These are phyloP conservation scores for Berberis vulgaris DNA, from an alignment of 164 flowering plant genomes.

Conservation along the genomic window DNA sequence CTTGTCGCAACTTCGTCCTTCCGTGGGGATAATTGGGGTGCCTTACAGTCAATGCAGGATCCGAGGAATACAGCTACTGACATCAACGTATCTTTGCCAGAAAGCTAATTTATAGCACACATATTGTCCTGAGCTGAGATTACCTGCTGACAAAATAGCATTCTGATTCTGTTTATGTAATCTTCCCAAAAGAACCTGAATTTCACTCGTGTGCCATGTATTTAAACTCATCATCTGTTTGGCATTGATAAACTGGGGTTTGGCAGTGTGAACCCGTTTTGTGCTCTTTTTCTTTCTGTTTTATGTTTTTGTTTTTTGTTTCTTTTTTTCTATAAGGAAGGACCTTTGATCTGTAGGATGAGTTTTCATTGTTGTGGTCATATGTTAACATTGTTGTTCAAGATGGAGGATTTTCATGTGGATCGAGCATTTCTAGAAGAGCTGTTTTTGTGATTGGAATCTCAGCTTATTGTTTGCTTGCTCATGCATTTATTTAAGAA, in stretches of 20 bases:
- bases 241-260: constrained; percentile 6
- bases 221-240: constrained; percentile 11
- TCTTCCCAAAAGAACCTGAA: no score
- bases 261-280: constrained; percentile 3
- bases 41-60: constrained; percentile 45
- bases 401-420: constrained; percentile 5
- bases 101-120: constrained; percentile 18
- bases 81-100: constrained; percentile 58
- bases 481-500: no score
- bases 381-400: constrained; percentile 6
- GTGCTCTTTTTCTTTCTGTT: constrained; percentile 1
- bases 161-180: background rate
- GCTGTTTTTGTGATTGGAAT: no score
- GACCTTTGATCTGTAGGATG: constrained; percentile 6
- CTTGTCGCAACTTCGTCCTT: constrained; percentile 39
- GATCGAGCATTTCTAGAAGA: background rate
- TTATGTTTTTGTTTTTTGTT: no score
- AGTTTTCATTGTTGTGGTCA: constrained; percentile 12
- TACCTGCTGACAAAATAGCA: constrained; percentile 25
- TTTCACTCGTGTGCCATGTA: no score
- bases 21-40: constrained; percentile 64
- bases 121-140: constrained; percentile 8
- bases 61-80: constrained; percentile 61
- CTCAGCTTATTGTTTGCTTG: no score
- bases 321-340: background rate